Conservation (phyloP, 2,329 filamentous ascomycete genomes). For the Ascomycota sp. region DNA sequence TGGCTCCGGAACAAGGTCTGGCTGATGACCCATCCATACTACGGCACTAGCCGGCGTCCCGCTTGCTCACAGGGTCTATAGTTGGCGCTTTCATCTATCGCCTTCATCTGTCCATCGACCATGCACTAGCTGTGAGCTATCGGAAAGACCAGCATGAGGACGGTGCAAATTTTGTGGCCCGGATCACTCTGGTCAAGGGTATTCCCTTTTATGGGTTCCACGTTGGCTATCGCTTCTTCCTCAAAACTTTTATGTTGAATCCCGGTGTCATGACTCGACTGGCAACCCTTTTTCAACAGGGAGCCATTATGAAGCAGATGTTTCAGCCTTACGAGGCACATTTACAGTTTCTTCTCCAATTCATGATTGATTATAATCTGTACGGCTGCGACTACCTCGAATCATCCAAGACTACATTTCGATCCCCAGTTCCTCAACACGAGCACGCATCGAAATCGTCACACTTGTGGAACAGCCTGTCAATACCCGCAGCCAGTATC, state of each 20-base stretch:
- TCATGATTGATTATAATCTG: conserved; percentile 96
- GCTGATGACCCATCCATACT: neutral
- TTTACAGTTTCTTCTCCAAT: conserved; percentile 78
- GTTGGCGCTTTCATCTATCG: conserved; percentile 58
- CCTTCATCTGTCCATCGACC: conserved; percentile 74
- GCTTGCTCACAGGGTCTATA: conserved; percentile 13
- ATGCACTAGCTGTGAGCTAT: conserved; percentile 72
- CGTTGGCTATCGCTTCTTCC: conserved; percentile 74
- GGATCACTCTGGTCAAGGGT: conserved; percentile 81
- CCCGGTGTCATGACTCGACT: conserved; percentile 73
- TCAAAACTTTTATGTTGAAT: conserved; percentile 90
- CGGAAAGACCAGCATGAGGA: conserved; percentile 52
- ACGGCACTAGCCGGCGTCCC: neutral
- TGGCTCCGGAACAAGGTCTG: conserved; percentile 48
- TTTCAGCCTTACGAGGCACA: conserved; percentile 93
- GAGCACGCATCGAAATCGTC: conserved; percentile 35
- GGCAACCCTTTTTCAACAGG: conserved; percentile 71
- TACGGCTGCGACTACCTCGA: conserved; percentile 85
- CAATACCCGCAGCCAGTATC: conserved; percentile 31
- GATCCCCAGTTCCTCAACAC: conserved; percentile 52
- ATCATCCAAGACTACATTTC: conserved; percentile 48
- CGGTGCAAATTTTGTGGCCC: conserved; percentile 55
- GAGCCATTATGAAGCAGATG: conserved; percentile 60
- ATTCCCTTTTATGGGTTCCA: conserved; percentile 92
- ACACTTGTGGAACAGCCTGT: conserved; percentile 64